Conservation (phyloP, 2,329 filamentous ascomycete species). For the Cephalotrichum gorgonifer region DNA sequence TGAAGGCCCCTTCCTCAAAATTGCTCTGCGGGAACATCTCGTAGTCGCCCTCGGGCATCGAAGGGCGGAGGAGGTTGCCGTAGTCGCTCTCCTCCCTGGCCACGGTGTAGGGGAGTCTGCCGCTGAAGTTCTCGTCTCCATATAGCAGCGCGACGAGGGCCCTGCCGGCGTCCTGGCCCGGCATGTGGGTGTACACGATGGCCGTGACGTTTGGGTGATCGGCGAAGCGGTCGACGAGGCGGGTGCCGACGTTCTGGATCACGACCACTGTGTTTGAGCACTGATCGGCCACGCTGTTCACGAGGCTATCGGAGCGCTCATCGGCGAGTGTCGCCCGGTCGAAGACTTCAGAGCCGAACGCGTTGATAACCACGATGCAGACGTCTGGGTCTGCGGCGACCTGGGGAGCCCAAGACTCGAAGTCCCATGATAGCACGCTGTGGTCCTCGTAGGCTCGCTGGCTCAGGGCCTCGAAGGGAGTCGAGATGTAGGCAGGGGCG, state of each 20-base stretch:
- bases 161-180: conserved; percentile 68
- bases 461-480: too few relatives aligned
- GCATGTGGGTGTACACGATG: conserved; percentile 63
- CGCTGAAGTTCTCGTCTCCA: conserved; percentile 53
- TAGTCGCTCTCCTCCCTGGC: conserved; percentile 27
- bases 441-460: too few relatives aligned
- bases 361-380: too few relatives aligned
- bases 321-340: conserved; percentile 56
- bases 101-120: conserved; percentile 46
- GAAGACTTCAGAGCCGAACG: too few relatives aligned
- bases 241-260: conserved; percentile 52
- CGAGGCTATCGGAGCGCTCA: conserved; percentile 50
- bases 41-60: not conserved
- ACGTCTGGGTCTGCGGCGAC: too few relatives aligned
- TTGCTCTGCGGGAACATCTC: not conserved
- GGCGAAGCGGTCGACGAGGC: conserved; percentile 49
- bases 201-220: conserved; percentile 60
- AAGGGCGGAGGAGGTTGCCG: too few relatives aligned
- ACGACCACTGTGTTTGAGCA: conserved; percentile 56
- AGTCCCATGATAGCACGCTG: too few relatives aligned
- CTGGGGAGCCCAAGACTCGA: too few relatives aligned
- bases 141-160: conserved; percentile 64
- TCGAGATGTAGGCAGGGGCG: too few relatives aligned
- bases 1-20: conserved; percentile 45
- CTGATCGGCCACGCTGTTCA: conserved; percentile 42